Evolutionary conservation across 2,329 filamentous ascomycete species (phyloP), one percentile per base, ranked within the genome.

Genomic region (Trichoderma sp.): DNA sequence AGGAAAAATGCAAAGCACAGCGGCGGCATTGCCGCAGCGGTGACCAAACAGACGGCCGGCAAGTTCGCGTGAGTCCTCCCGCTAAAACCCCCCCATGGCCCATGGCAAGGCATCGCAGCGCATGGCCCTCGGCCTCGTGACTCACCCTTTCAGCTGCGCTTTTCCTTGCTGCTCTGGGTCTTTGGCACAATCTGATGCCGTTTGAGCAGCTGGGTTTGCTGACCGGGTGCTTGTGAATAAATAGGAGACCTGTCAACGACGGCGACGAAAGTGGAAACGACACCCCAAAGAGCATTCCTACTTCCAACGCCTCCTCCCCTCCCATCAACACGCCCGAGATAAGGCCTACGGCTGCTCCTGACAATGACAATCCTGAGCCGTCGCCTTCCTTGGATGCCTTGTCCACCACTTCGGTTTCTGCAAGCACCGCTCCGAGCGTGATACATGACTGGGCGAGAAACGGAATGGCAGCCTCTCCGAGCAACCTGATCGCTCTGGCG

Each of bases 1-100:
- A 85, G 82, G 79, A 88, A 86, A 81, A 81, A 87, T 86, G 85
- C 83, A 78, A 87, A 83, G 84, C 85, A 87, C 76, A 81, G 80
- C 77, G 84, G 85, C 76, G 84, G 85, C 76, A 85, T 87, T 76
- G 82, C 84, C 75, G 85, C 85, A 62, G 85, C 85, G 80, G 83
- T 87, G 81, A 86, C 84, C 74, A 86, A 84, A 77, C 85, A 88
- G 76, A 82, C 82, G 76, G 81, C 84, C 77, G 83, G 82, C 77
- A 87, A 85, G 80, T 85, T 86, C 80, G 81, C 82, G 85, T 87
- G 82, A 76, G 85, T 84, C 26, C 57, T 69, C 67, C 67, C 53
- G 20, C 23, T 58, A 23, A 36, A 68, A 50, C 26, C 32, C 55
- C 68, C 68, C 63, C 64, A 62, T 61, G 53, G 65, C 64, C 13